phyloP scores from a whole-genome alignment of 2,329 filamentous ascomycete species.

The Colletotrichum falcatum region DNA sequence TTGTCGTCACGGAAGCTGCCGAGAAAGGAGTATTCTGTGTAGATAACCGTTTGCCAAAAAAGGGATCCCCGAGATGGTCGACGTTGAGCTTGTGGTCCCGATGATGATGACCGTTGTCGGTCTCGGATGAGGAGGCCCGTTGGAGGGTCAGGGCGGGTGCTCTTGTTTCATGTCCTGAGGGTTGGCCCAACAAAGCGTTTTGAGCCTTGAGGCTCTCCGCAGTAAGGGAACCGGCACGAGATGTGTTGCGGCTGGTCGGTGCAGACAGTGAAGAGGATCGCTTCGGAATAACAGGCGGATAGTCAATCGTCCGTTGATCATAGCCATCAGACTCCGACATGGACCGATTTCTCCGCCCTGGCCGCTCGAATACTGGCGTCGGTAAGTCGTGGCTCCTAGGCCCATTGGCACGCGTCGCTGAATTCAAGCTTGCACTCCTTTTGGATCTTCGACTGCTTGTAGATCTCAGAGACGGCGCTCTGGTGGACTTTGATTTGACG shows the following conservation, averaged over 20 bases:
- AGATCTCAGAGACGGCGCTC: constrained; percentile 68
- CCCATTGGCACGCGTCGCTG: constrained; percentile 57
- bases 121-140: constrained; percentile 51
- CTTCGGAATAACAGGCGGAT: constrained; percentile 66
- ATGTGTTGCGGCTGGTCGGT: constrained; percentile 69
- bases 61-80: constrained; percentile 66
- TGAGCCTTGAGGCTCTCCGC: constrained; percentile 69
- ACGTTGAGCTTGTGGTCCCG: constrained; percentile 53
- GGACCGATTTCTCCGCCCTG: constrained; percentile 55
- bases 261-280: constrained; percentile 73
- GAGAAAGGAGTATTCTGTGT: constrained; percentile 73
- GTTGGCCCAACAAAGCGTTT: constrained; percentile 52
- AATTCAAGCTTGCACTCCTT: constrained; percentile 64
- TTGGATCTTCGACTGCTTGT: constrained; percentile 69
- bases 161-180: constrained; percentile 44
- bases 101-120: constrained; percentile 47
- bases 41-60: constrained; percentile 65
- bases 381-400: constrained; percentile 56
- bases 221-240: constrained; percentile 67
- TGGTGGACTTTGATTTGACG: constrained; percentile 61
- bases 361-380: constrained; percentile 57
- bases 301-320: constrained; percentile 70
- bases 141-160: constrained; percentile 47
- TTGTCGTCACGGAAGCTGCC: constrained; percentile 70
- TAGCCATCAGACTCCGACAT: constrained; percentile 62